Evolutionary conservation across 371 early-diverging fungal genomes (phyloP), one percentile per base, ranked within the genome.

Genomic region (Chytridiales sp.): DNA sequence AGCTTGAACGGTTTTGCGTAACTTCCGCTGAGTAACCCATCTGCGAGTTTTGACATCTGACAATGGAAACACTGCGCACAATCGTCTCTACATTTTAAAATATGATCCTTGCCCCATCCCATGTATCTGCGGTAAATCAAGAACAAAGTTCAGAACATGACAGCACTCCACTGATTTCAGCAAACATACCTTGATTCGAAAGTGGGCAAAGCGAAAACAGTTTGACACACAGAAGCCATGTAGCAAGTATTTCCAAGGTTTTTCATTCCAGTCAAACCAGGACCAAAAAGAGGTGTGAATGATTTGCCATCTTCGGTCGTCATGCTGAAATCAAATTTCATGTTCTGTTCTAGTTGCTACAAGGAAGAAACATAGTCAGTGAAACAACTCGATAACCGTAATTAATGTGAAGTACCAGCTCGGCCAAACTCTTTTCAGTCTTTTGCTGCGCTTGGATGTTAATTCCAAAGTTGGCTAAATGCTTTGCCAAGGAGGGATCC

Each of bases 211-310:
- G 84, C 78, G 64, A 93, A 92, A 2, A 94, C 74, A 6, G 88
- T 83, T 73, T 96, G 97, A 35, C 94, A 62, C 0, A 95, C 87
- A 0, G 97, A 93, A 3, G 94, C 92, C 89, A 98, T 87, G 75
- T 97, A 97, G 71, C 98, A 97, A 59, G 88, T 90, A 78, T 98
- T 98, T 31, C 98, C 98, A 13, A 98, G 70, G 64, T 98, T 98
- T 56, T 80, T 85, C 24, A 98, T 74, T 1, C 98, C 98, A 19
- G 96, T 96, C 64, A 85, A 87, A 9, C 95, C 93, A 22, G 94
- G 86, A 0, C 96, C 97, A 67, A 86, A 92, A 27, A 89, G 74
- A 0, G 95, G 89, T 21, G 82, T 79, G 32, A 94, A 75, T 30
- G 85, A 80, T 56, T 89, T 85, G 46, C 98, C 98, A 68, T 98